Conservation (phyloP, 306 rosid species). For the Acacia crassicarpa region DNA sequence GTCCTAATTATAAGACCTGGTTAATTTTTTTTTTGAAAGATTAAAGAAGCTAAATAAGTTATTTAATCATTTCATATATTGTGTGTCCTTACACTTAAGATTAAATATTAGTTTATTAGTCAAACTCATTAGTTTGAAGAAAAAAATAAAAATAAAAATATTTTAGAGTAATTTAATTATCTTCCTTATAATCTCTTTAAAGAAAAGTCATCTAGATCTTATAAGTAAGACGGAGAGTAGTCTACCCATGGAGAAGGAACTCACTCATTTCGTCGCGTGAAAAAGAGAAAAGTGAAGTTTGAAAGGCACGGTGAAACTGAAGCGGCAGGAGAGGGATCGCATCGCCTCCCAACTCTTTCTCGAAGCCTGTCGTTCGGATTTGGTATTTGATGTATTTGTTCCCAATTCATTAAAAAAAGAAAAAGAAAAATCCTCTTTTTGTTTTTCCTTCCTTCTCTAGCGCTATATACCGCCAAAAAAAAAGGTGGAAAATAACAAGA, state of each 20-base stretch:
- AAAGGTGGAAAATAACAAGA: neutral
- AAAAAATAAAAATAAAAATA: no score
- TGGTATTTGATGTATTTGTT: neutral
- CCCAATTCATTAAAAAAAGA: neutral
- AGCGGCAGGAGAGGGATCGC: conserved; percentile 12
- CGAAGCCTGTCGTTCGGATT: conserved; percentile 24
- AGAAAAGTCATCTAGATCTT: no score
- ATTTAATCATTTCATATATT: no score
- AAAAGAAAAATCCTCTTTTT: neutral
- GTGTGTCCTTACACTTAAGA: no score
- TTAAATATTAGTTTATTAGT: no score
- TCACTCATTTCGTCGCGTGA: neutral
- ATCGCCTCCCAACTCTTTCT: neutral
- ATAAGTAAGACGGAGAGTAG: no score
- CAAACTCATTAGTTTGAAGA: no score
- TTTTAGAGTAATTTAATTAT: no score
- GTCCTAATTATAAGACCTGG: no score
- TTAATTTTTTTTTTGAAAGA: no score
- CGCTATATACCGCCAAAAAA: neutral
- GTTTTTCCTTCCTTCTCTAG: neutral
- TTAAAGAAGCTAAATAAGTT: no score
- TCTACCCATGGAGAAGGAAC: neutral
- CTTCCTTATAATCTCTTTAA: no score
- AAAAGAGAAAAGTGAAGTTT: neutral
- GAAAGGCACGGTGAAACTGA: conserved; percentile 15